These are phyloP conservation scores for Marsdenia floribunda DNA, from an alignment of 257 asterid genomes.

Conservation along the genomic window DNA sequence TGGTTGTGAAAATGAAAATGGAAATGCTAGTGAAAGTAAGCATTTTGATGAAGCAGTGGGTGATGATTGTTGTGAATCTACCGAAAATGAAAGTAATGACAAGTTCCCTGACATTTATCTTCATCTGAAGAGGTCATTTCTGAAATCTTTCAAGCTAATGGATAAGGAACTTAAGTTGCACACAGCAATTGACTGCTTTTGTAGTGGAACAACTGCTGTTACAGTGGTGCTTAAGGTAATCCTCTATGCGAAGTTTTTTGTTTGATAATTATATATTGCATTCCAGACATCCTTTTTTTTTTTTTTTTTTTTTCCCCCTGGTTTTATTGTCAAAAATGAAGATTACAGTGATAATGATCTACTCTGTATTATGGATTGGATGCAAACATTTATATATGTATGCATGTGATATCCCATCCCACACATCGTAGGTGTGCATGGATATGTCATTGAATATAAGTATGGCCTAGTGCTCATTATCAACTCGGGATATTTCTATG, in stretches of 20 bases:
- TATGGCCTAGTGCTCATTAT: too few species aligned
- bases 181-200: slow-evolving; percentile 79
- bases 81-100: slow-evolving; percentile 57
- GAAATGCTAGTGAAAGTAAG: slow-evolving; percentile 41
- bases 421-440: too few species aligned
- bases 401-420: too few species aligned
- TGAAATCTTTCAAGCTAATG: slow-evolving; percentile 81
- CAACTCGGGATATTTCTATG: too few species aligned
- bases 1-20: slow-evolving; percentile 39
- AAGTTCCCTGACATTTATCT: slow-evolving; percentile 71
- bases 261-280: neutral
- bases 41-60: slow-evolving; percentile 69
- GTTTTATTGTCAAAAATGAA: neutral
- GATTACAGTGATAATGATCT: neutral
- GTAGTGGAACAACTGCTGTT: slow-evolving; percentile 91
- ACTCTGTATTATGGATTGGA: neutral
- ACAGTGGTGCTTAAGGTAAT: slow-evolving; percentile 71
- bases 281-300: neutral
- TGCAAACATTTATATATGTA: neutral
- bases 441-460: too few species aligned
- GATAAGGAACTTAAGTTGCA: slow-evolving; percentile 90
- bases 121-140: slow-evolving; percentile 66
- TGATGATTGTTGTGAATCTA: slow-evolving; percentile 58
- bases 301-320: too few species aligned
- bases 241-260: neutral